Percentiles rank a stretch among this genome's conserved stretches.
These are phyloP conservation scores for Fusarium foetens DNA, from an alignment of 2,329 filamentous ascomycete species.

Conservation along the genomic window DNA sequence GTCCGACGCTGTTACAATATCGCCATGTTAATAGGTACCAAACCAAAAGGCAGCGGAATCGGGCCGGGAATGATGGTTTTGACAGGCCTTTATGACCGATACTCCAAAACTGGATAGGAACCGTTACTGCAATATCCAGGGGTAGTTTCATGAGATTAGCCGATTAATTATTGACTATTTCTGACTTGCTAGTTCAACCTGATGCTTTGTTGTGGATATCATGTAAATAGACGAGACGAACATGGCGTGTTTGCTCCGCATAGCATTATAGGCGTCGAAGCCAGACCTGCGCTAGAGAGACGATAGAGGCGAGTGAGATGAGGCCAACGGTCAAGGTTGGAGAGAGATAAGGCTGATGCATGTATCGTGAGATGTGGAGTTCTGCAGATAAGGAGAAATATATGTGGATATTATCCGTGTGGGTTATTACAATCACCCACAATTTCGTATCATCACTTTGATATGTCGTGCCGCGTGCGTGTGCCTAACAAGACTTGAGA, in stretches of 20 bases:
- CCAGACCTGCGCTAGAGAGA: conserved; percentile 1
- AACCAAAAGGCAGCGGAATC: conserved; percentile 8
- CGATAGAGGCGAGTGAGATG: not conserved
- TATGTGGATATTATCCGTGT: conserved; percentile 14
- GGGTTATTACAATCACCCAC: conserved; percentile 19
- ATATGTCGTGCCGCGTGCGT: not conserved
- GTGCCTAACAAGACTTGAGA: not conserved
- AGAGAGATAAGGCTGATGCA: conserved; percentile 33
- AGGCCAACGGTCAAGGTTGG: not conserved
- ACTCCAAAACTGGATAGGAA: not conserved
- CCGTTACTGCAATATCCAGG: conserved; percentile 5
- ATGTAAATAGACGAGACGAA: conserved; percentile 3
- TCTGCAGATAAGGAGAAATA: conserved; percentile 24
- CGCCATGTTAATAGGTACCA: not conserved
- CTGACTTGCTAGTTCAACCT: conserved; percentile 1
- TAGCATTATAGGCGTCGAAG: not conserved
- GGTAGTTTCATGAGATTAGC: conserved; percentile 6
- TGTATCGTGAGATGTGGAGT: conserved; percentile 31
- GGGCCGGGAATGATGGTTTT: conserved; percentile 7
- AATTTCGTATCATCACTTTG: conserved; percentile 5
- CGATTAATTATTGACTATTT: not conserved
- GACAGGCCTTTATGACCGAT: not conserved
- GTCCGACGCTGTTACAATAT: not conserved
- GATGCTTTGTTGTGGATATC: conserved; percentile 7
- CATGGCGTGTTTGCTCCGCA: conserved; percentile 5